Conservation (phyloP, 1,139 yeast genomes). For the Sugiyamaella pinicola region DNA sequence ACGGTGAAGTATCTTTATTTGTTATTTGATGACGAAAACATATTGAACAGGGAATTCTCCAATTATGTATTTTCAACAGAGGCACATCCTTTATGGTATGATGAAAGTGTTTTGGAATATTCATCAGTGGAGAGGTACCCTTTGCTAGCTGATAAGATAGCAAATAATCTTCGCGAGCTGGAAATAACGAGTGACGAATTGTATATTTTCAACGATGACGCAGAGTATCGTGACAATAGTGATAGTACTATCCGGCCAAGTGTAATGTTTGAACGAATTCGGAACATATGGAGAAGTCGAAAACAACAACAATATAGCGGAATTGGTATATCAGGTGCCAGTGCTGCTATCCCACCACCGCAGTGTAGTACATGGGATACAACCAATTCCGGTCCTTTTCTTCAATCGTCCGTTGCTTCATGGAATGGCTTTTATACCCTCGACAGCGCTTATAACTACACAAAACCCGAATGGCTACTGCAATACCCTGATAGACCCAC, state of each 20-base stretch:
- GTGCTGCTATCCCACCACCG: not conserved
- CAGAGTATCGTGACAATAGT: conserved; percentile 2
- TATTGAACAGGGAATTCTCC: conserved; percentile 53
- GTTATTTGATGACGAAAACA: conserved; percentile 69
- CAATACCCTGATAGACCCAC: conserved; percentile 14
- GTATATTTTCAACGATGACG: conserved; percentile 9
- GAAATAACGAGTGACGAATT: conserved; percentile 8
- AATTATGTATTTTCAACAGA: conserved; percentile 86
- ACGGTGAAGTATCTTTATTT: conserved; percentile 82
- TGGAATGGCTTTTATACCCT: conserved; percentile 42
- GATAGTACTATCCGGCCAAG: conserved; percentile 8
- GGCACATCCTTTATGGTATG: conserved; percentile 87
- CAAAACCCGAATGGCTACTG: conserved; percentile 32
- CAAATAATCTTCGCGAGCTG: conserved; percentile 5
- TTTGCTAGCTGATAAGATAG: conserved; percentile 21
- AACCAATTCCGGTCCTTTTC: conserved; percentile 10
- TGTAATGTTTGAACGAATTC: conserved; percentile 7
- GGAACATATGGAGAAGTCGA: conserved; percentile 1
- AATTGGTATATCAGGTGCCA: conserved; percentile 4
- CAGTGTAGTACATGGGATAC: conserved; percentile 19
- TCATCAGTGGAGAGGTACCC: conserved; percentile 31
- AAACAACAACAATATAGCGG: conserved; percentile 7
- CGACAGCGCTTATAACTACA: conserved; percentile 36
- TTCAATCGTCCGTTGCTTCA: conserved; percentile 39
- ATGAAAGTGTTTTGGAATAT: conserved; percentile 34